These are phyloP conservation scores for Penicillium parvum DNA, from an alignment of 495 filamentous ascomycete genomes.

Conservation along the genomic window DNA sequence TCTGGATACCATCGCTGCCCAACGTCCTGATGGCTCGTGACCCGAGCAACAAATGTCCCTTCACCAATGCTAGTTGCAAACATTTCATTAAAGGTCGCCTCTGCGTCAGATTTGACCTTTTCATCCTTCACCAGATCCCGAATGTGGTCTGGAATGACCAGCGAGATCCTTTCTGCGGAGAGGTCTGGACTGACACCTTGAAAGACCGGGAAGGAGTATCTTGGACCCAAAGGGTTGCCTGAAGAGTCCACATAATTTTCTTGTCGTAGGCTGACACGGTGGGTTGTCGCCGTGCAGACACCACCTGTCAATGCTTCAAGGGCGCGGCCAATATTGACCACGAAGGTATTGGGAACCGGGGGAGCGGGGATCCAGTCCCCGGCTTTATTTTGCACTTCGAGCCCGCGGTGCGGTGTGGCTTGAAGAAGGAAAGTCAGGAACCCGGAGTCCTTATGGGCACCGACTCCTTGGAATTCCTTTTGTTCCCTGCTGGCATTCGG, in stretches of 20 bases:
- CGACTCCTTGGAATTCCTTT: conserved; percentile 57
- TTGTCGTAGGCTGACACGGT: conserved; percentile 56
- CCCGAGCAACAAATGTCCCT: conserved; percentile 74
- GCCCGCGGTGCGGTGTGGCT: conserved; percentile 68
- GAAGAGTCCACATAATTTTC: conserved; percentile 31
- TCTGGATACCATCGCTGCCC: conserved; percentile 6
- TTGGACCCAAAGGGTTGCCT: conserved; percentile 49
- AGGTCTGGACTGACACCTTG: conserved; percentile 79
- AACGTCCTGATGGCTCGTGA: conserved; percentile 70
- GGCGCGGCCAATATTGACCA: conserved; percentile 91
- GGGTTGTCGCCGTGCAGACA: conserved; percentile 81
- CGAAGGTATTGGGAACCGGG: conserved; percentile 53
- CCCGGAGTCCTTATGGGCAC: conserved; percentile 93
- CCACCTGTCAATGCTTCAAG: conserved; percentile 87
- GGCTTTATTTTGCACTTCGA: conserved; percentile 84
- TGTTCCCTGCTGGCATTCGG: conserved; percentile 21
- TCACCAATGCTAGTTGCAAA: conserved; percentile 64
- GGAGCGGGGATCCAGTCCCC: conserved; percentile 72
- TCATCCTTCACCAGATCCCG: conserved; percentile 39
- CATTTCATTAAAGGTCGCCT: conserved; percentile 40
- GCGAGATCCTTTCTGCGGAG: conserved; percentile 65
- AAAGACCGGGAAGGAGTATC: conserved; percentile 88
- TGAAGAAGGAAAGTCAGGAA: conserved; percentile 85
- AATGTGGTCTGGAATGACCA: conserved; percentile 67
- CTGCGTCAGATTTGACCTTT: conserved; percentile 41